These are phyloP conservation scores for Fusarium beomiforme DNA, from an alignment of 2,329 filamentous ascomycete species.

Conservation along the genomic window DNA sequence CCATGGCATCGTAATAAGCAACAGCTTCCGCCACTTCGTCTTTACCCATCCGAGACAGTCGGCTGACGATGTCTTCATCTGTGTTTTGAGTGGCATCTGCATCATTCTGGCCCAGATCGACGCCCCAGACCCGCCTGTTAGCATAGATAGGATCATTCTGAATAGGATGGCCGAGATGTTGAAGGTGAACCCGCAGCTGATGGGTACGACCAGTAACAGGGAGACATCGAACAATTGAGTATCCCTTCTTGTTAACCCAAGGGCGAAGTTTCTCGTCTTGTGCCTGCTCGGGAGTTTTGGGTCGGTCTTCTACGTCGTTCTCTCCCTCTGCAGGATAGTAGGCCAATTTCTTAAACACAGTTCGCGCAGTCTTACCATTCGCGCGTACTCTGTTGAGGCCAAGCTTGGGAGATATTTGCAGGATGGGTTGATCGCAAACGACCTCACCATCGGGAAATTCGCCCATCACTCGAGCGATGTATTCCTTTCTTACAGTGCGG, in stretches of 20 bases:
- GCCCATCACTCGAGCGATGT: conserved; percentile 89
- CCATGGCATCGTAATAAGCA: conserved; percentile 93
- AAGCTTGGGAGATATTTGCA: conserved; percentile 93
- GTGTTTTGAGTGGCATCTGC: conserved; percentile 74
- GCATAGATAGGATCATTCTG: conserved; percentile 98
- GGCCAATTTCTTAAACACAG: conserved; percentile 90
- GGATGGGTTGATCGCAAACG: conserved; percentile 91
- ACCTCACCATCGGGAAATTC: conserved; percentile 92
- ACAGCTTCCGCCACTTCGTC: conserved; percentile 90
- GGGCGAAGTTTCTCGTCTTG: conserved; percentile 46
- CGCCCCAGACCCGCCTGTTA: conserved; percentile 91
- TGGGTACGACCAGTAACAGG: conserved; percentile 95
- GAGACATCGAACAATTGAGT: conserved; percentile 93
- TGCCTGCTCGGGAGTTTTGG: conserved; percentile 37
- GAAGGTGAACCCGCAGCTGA: conserved; percentile 92
- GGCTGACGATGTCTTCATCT: conserved; percentile 89
- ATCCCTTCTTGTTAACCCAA: conserved; percentile 73
- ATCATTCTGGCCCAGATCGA: conserved; percentile 75
- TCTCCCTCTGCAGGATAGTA: conserved; percentile 73
- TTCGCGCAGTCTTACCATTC: conserved; percentile 88
- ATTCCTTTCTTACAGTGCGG: conserved; percentile 92
- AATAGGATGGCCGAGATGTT: conserved; percentile 94
- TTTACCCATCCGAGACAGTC: conserved; percentile 91
- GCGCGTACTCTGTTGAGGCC: conserved; percentile 94
- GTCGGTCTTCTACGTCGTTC: conserved; percentile 36